phyloP scores from a whole-genome alignment of 1,139 yeast genomes.

The Candida sp. region DNA sequence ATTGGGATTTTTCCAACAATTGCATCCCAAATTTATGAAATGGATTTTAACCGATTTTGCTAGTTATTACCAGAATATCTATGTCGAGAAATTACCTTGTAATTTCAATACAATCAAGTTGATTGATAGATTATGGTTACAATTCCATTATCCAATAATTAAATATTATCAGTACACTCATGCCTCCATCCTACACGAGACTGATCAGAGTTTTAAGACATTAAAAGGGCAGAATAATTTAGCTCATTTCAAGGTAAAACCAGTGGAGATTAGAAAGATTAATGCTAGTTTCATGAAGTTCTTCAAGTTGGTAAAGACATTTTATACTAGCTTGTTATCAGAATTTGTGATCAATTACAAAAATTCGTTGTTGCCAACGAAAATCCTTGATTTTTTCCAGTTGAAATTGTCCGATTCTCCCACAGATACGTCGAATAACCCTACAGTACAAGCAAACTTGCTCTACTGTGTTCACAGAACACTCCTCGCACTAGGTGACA shows the following conservation, averaged over 20 bases:
- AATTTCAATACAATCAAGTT: constrained; percentile 30
- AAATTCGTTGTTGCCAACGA: constrained; percentile 29
- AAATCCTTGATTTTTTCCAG: constrained; percentile 20
- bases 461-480: constrained; percentile 52
- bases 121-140: constrained; percentile 54
- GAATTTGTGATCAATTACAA: constrained; percentile 33
- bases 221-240: constrained; percentile 8
- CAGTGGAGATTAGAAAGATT: constrained; percentile 56
- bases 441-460: constrained; percentile 32
- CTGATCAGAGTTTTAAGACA: constrained; percentile 10
- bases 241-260: constrained; percentile 21
- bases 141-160: constrained; percentile 62
- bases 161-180: constrained; percentile 50
- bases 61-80: constrained; percentile 16
- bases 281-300: constrained; percentile 50
- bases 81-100: constrained; percentile 12
- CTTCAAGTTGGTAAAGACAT: constrained; percentile 40
- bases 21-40: constrained; percentile 38
- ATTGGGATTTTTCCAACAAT: constrained; percentile 39
- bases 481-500: constrained; percentile 55
- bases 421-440: constrained; percentile 12
- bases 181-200: constrained; percentile 20
- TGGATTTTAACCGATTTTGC: constrained; percentile 36
- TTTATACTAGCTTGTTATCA: constrained; percentile 40
- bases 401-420: constrained; percentile 15